These are phyloP conservation scores for Russula foetens DNA, from an alignment of 768 basidiomycete genomes.

Conservation along the genomic window DNA sequence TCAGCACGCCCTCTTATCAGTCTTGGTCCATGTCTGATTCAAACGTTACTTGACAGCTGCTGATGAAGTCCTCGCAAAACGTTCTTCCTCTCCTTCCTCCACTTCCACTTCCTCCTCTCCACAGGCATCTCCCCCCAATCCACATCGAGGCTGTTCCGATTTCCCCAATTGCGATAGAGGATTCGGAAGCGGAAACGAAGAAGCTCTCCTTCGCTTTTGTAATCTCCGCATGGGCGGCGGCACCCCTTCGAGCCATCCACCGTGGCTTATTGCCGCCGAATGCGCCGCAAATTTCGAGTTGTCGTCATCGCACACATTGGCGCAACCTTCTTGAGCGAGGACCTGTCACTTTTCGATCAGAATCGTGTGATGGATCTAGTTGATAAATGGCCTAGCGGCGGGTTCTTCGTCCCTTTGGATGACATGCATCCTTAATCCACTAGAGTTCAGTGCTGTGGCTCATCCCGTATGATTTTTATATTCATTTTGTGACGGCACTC, in stretches of 20 bases:
- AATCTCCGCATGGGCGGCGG: neutral
- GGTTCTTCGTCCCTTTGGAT: too few relatives aligned
- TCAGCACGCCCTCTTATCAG: neutral
- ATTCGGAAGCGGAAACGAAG: neutral
- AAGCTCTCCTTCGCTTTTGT: neutral
- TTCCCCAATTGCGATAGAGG: neutral
- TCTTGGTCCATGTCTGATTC: neutral
- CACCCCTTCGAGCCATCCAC: neutral
- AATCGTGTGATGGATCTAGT: neutral
- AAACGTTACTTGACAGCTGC: neutral
- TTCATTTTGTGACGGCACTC: too few relatives aligned
- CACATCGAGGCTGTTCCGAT: neutral
- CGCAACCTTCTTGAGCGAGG: too few relatives aligned
- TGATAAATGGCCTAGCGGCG: neutral
- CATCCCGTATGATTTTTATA: too few relatives aligned
- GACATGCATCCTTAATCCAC: too few relatives aligned
- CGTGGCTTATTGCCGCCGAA: neutral
- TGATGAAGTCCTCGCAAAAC: neutral
- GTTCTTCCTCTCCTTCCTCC: too few relatives aligned
- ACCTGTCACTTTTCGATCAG: neutral
- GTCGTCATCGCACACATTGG: neutral
- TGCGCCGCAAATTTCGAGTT: neutral
- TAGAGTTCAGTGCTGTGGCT: too few relatives aligned
- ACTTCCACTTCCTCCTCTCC: too few relatives aligned
- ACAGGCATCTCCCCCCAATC: too few relatives aligned